Conservation (phyloP, 345 rosid genomes). For the Syzygium aromaticum region DNA sequence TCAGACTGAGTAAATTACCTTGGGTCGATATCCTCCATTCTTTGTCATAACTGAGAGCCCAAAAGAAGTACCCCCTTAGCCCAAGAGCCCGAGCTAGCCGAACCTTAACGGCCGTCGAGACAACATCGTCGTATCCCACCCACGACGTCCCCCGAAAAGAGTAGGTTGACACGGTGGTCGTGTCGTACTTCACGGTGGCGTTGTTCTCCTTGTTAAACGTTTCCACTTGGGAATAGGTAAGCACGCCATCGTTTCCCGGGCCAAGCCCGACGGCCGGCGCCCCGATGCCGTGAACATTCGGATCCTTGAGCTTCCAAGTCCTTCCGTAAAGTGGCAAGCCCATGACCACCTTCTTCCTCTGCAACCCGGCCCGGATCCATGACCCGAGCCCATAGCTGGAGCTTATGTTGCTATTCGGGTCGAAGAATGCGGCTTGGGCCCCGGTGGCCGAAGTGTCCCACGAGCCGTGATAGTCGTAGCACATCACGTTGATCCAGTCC, state of each 20-base stretch:
- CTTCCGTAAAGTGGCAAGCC: conserved; percentile 24
- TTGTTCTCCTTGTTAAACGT: conserved; percentile 4
- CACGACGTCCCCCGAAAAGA: conserved; percentile 7
- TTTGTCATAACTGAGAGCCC: conserved; percentile 16
- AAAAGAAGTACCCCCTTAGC: conserved; percentile 19
- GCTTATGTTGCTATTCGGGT: conserved; percentile 9
- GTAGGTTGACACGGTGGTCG: conserved; percentile 15
- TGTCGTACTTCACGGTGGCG: conserved; percentile 7
- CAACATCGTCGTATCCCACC: conserved; percentile 18
- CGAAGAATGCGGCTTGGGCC: conserved; percentile 19
- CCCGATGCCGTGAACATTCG: conserved; percentile 3
- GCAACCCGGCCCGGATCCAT: conserved; percentile 14
- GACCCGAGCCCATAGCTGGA: conserved; percentile 14
- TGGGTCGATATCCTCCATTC: conserved; percentile 5
- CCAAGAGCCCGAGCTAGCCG: not conserved
- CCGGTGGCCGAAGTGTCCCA: conserved; percentile 20
- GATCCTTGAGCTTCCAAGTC: conserved; percentile 19
- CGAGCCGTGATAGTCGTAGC: conserved; percentile 22
- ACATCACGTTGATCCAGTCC: conserved; percentile 17
- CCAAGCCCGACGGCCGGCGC: conserved; percentile 19
- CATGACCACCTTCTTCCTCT: conserved; percentile 8
- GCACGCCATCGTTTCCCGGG: conserved; percentile 2
- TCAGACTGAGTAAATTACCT: not conserved
- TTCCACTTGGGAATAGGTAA: not conserved
- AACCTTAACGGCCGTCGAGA: conserved; percentile 5